Conservation (phyloP, 345 rosid species). For the Acer saccharum region DNA sequence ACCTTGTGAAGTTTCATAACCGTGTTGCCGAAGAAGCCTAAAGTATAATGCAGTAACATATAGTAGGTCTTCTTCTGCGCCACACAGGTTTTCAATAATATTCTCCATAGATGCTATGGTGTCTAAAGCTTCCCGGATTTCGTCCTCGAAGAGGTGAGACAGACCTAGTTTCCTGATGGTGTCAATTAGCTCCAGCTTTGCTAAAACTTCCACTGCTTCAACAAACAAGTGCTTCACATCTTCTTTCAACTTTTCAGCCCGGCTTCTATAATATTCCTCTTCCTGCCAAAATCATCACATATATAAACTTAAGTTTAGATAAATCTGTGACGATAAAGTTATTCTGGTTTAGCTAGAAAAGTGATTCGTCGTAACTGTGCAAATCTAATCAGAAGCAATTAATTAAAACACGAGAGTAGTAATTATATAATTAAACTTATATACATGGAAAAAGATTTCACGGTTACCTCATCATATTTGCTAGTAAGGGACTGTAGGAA, state of each 20-base stretch:
- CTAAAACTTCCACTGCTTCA: slow-evolving; percentile 23
- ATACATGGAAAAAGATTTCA: background rate
- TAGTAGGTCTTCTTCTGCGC: slow-evolving; percentile 30
- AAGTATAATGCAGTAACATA: slow-evolving; percentile 40
- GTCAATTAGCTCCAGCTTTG: slow-evolving; percentile 43
- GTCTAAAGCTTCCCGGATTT: slow-evolving; percentile 34
- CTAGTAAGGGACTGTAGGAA: slow-evolving; percentile 39
- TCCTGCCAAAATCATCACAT: slow-evolving; percentile 23
- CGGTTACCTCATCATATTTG: slow-evolving; percentile 29
- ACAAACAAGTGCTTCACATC: slow-evolving; percentile 28
- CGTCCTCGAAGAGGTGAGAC: slow-evolving; percentile 31
- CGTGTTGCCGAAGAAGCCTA: slow-evolving; percentile 48
- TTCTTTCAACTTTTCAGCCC: slow-evolving; percentile 23
- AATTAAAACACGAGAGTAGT: background rate
- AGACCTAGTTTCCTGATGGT: slow-evolving; percentile 40
- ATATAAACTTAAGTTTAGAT: too few relatives aligned
- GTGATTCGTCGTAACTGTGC: background rate
- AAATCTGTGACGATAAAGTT: too few relatives aligned
- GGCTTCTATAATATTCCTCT: slow-evolving; percentile 21
- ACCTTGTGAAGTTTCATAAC: slow-evolving; percentile 49
- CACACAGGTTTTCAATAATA: background rate
- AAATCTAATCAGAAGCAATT: background rate
- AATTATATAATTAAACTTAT: too few relatives aligned
- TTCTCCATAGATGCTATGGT: slow-evolving; percentile 5
- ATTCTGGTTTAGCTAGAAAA: too few relatives aligned